Conservation (phyloP, 768 basidiomycete genomes). For the Phylloporus arenicola region DNA sequence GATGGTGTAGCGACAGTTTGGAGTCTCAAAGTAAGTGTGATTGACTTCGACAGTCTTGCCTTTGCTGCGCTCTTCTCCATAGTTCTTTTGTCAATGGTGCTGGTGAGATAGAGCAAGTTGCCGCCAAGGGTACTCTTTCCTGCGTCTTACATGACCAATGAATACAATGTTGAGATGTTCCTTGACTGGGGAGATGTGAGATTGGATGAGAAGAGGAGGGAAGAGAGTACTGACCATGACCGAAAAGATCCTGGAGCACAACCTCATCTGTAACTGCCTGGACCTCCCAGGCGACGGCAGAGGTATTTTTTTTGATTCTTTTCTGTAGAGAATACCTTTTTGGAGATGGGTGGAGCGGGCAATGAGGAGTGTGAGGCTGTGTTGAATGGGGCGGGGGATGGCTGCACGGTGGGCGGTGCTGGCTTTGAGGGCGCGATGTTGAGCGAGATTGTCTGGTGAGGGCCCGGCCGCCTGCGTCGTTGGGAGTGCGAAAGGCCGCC, state of each 20-base stretch:
- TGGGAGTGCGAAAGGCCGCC: constrained; percentile 44
- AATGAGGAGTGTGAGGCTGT: constrained; percentile 31
- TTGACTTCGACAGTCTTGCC: constrained; percentile 99
- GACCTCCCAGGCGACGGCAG: constrained; percentile 74
- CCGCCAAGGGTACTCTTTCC: constrained; percentile 99
- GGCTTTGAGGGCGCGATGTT: constrained; percentile 73
- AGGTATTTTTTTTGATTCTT: constrained; percentile 81
- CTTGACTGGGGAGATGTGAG: constrained; percentile 49
- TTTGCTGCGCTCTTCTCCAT: constrained; percentile 95
- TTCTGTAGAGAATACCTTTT: constrained; percentile 63
- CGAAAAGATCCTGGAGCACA: constrained; percentile 86
- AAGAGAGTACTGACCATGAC: constrained; percentile 47
- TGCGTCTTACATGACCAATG: constrained; percentile 98
- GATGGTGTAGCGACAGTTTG: constrained; percentile 84
- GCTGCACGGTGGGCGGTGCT: constrained; percentile 28
- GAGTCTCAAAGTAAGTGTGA: constrained; percentile 94
- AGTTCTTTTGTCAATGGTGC: constrained; percentile 95
- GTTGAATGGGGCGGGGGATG: constrained; percentile 30
- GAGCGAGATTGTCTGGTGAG: constrained; percentile 75
- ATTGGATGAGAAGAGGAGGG: not conserved
- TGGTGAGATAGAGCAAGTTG: constrained; percentile 86
- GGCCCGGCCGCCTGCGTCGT: constrained; percentile 28
- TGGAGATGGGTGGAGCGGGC: constrained; percentile 37
- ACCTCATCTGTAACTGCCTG: constrained; percentile 74
- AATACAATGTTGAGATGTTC: constrained; percentile 96